Base-by-base conservation (phyloP, 441 rosid genomes). In the Erodium texanum region DNA sequence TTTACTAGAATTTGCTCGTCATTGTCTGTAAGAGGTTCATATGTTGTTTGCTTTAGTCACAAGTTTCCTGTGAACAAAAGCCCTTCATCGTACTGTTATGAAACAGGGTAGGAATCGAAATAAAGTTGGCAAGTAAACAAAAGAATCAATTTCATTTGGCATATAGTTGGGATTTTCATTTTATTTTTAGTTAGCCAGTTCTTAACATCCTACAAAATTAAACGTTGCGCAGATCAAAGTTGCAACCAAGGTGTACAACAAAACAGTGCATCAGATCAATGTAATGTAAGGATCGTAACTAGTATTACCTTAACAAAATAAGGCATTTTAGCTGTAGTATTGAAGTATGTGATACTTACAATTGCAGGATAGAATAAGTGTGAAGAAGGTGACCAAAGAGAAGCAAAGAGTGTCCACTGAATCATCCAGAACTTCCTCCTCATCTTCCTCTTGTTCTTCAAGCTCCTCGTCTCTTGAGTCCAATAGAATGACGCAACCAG, bases 401-500 rank as follows among this genome's bases (percentile, higher is more conserved):
- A 88, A 83, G 52, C 86, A 80, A n/a, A n/a, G n/a, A n/a, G n/a
- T n/a, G n/a, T n/a, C n/a, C n/a, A 76, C 90, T 18, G 97, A 95
- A 75, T 84, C 92, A 16, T 82, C 98, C 50, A 74, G 86, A 66
- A 83, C 86, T 76, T 83, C 94, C 0, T 81, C 82, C 77, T 87
- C 97, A 23, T 86, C 96, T 68, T 87, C 98, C 66, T 79, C 92
- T 66, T 78, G 92, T 74, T 88, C 98, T 10, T 89, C 96, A 1
- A 88, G 85, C 77, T 79, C 85, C 70, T 85, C 90, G 36, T 89
- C 92, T 34, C 73, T 80, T 2, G 93, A 89, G 64, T 79, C 79
- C 75, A 82, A 78, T 54, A 82, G 77, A 70, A 64, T 88, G 50
- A 75, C 83, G 65, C 92, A 79, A 70, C 70, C 64, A 24, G 89